A percentile compares a stretch with the other conserved stretches of the same genome.
phyloP scores from a whole-genome alignment of 2,329 filamentous ascomycete species.

The Claviceps sp. region DNA sequence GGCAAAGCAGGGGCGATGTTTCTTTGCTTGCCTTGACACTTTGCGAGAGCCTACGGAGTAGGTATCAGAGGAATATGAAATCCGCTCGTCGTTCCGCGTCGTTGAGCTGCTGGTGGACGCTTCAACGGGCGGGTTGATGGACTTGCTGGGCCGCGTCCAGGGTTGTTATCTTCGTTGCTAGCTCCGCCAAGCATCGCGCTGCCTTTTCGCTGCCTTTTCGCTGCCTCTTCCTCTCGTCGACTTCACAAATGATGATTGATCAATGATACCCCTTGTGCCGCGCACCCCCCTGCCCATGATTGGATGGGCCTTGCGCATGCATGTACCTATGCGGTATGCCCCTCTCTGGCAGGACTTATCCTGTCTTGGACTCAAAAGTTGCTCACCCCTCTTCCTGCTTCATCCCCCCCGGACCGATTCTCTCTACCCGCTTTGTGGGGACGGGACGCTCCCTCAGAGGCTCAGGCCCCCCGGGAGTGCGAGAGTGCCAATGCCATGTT shows the following conservation, averaged over 20 bases:
- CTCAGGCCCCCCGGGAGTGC: conserved; percentile 1
- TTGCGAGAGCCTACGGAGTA: neutral
- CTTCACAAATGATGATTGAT: too few species aligned
- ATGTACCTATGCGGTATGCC: too few species aligned
- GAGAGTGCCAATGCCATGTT: too few species aligned
- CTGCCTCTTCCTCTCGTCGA: too few species aligned
- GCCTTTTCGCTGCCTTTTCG: neutral
- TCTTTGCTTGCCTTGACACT: neutral
- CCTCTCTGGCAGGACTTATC: neutral
- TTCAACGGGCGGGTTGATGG: neutral
- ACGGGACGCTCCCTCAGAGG: conserved; percentile 4
- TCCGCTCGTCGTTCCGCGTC: neutral
- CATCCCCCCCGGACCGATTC: neutral
- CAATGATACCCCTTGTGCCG: neutral
- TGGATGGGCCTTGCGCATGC: too few species aligned
- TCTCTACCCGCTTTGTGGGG: conserved; percentile 6
- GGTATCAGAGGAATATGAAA: neutral
- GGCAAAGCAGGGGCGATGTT: neutral
- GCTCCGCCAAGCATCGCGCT: neutral
- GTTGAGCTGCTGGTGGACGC: neutral
- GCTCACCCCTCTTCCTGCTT: neutral
- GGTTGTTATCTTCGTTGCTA: neutral
- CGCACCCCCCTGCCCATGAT: neutral
- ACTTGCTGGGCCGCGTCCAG: neutral
- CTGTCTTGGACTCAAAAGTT: conserved; percentile 1